These are phyloP conservation scores for Blastomyces parvus DNA, from an alignment of 2,329 filamentous ascomycete species.

Conservation along the genomic window DNA sequence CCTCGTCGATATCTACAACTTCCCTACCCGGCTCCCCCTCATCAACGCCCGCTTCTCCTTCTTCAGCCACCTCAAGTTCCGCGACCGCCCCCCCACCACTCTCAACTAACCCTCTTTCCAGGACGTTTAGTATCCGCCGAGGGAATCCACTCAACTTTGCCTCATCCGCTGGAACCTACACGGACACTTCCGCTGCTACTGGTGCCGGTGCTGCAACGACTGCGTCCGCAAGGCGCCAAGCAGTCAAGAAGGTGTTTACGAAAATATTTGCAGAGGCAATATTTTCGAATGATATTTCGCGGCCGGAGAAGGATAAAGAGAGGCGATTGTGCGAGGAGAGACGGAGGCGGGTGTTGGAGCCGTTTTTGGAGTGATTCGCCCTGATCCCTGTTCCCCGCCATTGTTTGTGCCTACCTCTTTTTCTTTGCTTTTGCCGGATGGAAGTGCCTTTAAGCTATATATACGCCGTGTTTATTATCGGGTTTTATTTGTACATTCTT, in stretches of 20 bases:
- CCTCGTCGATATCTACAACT: constrained; percentile 15
- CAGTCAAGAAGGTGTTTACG: constrained; percentile 53
- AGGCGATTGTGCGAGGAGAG: constrained; percentile 52
- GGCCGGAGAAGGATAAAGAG: constrained; percentile 46
- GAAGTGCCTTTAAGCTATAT: background rate
- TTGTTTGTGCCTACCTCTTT: background rate
- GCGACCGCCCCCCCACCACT: constrained; percentile 1
- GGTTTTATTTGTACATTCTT: background rate
- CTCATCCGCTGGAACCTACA: constrained; percentile 8
- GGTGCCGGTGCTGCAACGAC: constrained; percentile 24
- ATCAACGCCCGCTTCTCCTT: constrained; percentile 24
- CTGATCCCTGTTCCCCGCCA: background rate
- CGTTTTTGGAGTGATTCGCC: constrained; percentile 46
- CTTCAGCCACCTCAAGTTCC: background rate
- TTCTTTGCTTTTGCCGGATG: background rate
- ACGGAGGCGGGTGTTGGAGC: constrained; percentile 57
- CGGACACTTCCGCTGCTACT: constrained; percentile 17
- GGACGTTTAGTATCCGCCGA: constrained; percentile 13
- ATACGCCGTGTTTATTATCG: background rate
- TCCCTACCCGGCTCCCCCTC: constrained; percentile 23
- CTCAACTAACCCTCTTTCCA: constrained; percentile 4
- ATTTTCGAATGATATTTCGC: constrained; percentile 42
- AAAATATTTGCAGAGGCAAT: constrained; percentile 56
- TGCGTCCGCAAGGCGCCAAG: constrained; percentile 46
- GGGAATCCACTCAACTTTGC: constrained; percentile 10